Percentiles rank a stretch among this genome's conserved stretches.
Evolutionary conservation across 2,329 filamentous ascomycete genomes (phyloP).

Genomic region (Aspergillus fijiensis): DNA sequence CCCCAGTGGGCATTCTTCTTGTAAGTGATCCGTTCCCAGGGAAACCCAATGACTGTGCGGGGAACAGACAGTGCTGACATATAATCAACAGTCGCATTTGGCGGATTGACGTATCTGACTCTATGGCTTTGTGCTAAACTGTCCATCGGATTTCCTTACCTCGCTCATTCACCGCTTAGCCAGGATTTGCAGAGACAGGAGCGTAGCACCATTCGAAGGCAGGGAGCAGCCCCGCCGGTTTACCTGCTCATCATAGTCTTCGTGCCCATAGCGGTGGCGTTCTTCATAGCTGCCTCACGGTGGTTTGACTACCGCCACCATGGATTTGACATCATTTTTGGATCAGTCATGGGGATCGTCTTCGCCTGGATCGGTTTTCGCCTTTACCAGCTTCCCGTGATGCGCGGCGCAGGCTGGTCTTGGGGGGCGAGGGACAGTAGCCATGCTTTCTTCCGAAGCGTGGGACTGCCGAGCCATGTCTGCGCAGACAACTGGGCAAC

Average conservation of each 20-base stretch:
- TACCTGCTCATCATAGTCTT: slow-evolving; percentile 71
- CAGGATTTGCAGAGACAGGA: slow-evolving; percentile 23
- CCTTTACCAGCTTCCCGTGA: slow-evolving; percentile 81
- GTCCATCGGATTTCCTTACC: slow-evolving; percentile 48
- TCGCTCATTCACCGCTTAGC: slow-evolving; percentile 31
- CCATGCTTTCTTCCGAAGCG: slow-evolving; percentile 60
- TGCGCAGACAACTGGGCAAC: slow-evolving; percentile 31
- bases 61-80: background rate
- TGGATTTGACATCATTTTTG: slow-evolving; percentile 87
- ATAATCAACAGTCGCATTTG: slow-evolving; percentile 60
- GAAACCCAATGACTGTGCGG: background rate
- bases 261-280: slow-evolving; percentile 69
- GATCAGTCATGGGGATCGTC: slow-evolving; percentile 73
- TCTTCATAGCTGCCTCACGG: slow-evolving; percentile 81
- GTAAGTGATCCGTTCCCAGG: slow-evolving; percentile 36
- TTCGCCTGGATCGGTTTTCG: slow-evolving; percentile 74
- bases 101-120: slow-evolving; percentile 79
- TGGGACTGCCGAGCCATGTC: slow-evolving; percentile 35
- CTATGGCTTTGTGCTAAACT: slow-evolving; percentile 73
- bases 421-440: slow-evolving; percentile 76
- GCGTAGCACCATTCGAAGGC: slow-evolving; percentile 58
- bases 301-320: slow-evolving; percentile 89
- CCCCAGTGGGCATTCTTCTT: slow-evolving; percentile 73
- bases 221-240: slow-evolving; percentile 78
- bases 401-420: slow-evolving; percentile 78